These are phyloP conservation scores for Penicillium coffeae DNA, from an alignment of 495 filamentous ascomycete species.

Conservation along the genomic window DNA sequence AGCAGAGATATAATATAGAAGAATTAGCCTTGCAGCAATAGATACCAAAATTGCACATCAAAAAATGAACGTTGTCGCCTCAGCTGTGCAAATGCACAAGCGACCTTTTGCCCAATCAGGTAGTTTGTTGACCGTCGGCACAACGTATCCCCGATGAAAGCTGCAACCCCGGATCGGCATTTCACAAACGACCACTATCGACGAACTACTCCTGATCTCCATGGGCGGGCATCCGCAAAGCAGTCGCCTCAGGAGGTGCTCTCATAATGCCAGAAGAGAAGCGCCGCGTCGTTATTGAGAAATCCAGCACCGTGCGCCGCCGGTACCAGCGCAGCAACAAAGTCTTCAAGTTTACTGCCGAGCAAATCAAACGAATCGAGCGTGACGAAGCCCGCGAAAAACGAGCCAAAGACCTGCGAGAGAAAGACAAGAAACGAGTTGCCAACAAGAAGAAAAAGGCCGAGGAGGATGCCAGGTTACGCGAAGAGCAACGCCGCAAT, in stretches of 20 bases:
- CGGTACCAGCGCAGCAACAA: conserved; percentile 49
- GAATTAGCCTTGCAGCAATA: no score
- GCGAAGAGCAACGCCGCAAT: conserved; percentile 38
- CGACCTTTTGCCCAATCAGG: conserved; percentile 11
- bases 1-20: no score
- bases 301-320: conserved; percentile 42
- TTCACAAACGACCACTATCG: background rate
- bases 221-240: conserved; percentile 14
- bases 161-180: no score
- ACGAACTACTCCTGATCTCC: conserved; percentile 7
- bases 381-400: conserved; percentile 40
- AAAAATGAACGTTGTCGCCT: no score
- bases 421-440: conserved; percentile 37
- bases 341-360: conserved; percentile 37
- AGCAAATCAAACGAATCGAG: conserved; percentile 41
- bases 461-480: conserved; percentile 39
- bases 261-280: conserved; percentile 36
- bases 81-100: background rate
- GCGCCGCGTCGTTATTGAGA: conserved; percentile 41
- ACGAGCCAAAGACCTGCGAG: conserved; percentile 39
- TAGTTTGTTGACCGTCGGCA: conserved; percentile 31
- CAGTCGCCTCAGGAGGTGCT: conserved; percentile 20
- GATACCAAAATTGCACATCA: no score
- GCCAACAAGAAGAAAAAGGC: conserved; percentile 43
- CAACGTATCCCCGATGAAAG: conserved; percentile 32